Evolutionary conservation across 1,284 basidiomycete species (phyloP).

Genomic region (Schizopora paradoxa): DNA sequence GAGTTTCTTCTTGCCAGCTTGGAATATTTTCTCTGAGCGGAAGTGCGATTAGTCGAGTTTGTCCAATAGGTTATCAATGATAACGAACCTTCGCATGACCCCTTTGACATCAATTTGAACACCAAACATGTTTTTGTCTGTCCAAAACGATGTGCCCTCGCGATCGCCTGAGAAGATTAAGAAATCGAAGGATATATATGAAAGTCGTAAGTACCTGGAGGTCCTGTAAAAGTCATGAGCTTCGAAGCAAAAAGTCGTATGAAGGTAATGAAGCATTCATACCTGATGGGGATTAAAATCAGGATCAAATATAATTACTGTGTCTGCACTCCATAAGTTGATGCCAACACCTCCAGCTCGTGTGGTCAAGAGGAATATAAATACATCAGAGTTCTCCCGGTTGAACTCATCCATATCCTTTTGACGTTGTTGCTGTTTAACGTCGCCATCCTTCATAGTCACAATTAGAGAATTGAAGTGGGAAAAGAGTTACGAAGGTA

Average conservation of each 20-base stretch:
- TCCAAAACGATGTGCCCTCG: constrained; percentile 81
- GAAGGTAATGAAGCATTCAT: constrained; percentile 7
- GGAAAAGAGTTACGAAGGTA: constrained; percentile 20
- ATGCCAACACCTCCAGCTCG: constrained; percentile 96
- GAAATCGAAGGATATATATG: constrained; percentile 15
- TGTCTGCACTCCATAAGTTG: constrained; percentile 85
- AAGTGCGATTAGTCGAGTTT: constrained; percentile 10
- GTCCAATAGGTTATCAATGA: constrained; percentile 11
- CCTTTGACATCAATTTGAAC: constrained; percentile 89
- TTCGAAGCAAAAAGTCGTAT: constrained; percentile 7
- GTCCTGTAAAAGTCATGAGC: constrained; percentile 38
- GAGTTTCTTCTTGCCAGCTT: constrained; percentile 86
- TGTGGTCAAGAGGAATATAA: constrained; percentile 90
- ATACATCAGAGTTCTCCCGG: constrained; percentile 77
- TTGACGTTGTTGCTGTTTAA: constrained; percentile 82
- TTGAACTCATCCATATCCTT: constrained; percentile 96
- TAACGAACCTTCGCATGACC: constrained; percentile 75
- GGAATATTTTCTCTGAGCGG: constrained; percentile 73
- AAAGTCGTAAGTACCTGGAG: constrained; percentile 47
- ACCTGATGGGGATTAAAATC: constrained; percentile 95
- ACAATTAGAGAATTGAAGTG: constrained; percentile 18
- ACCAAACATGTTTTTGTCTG: constrained; percentile 81
- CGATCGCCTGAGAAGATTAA: constrained; percentile 63
- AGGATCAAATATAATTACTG: constrained; percentile 88
- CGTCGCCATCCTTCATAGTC: constrained; percentile 78